Evolutionary conservation across 768 basidiomycete species (phyloP), one percentile per base, ranked within the genome.

Genomic region (Astraeus odoratus): DNA sequence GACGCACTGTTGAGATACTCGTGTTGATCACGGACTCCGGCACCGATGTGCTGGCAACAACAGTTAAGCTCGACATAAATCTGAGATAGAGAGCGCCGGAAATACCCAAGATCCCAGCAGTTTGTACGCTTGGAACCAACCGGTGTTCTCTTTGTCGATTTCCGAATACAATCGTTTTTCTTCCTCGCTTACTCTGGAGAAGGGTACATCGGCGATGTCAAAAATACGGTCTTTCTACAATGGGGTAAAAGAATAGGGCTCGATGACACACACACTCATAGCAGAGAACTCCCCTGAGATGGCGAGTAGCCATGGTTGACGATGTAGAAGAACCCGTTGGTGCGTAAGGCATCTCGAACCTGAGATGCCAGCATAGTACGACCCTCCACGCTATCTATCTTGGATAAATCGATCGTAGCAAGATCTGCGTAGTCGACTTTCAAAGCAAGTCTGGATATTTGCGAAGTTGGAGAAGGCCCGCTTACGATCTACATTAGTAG

Each of bases 1-100:
- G 4, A 51, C 73, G 46, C 47, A 83, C 82, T 68, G 50, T 77
- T 80, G 52, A 84, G 83, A 41, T 75, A 67, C 53, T 84, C 81
- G 15, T 82, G 52, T 51, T 82, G 78, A 53, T 85, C 83, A 15
- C 61, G 70, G 20, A 84, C 75, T 5, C 81, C 82, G 9, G 71
- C 72, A 31, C 76, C 77, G 36, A 83, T 75, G 39, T 78, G 76
- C 81, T 84, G 43, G n/a, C n/a, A 12, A 24, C 19, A 34, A n/a
- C 13, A 39, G 15, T 12, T n/a, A 25, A n/a, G 26, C 9, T n/a
- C 15, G 16, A 18, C 10, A 26, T 27, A 27, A 39, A 5, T 3
- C 16, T 23, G 37, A 6, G 18, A 24, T 5, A 10, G 12, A 8
- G 15, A 39, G 15, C 8, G 23, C 15, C 2, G 7, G 12, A 22